These are phyloP conservation scores for Metschnikowia similis DNA, from an alignment of 805 yeast species.

Conservation along the genomic window DNA sequence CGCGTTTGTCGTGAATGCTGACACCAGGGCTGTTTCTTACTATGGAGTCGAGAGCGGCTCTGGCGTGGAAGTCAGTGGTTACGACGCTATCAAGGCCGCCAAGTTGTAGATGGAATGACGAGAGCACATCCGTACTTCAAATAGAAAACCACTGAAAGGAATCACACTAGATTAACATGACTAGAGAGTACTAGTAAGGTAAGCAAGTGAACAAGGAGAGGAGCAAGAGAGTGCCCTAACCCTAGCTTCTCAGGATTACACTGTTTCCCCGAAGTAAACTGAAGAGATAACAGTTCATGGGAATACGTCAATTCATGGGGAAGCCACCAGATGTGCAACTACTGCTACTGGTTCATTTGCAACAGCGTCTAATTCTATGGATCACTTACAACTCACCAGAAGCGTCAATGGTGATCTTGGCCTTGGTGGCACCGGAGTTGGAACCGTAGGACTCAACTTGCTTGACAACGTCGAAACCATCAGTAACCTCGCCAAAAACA, in stretches of 20 bases:
- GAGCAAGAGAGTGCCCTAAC: too few relatives aligned
- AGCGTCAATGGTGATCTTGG: constrained; percentile 58
- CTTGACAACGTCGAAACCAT: constrained; percentile 82
- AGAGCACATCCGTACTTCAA: too few relatives aligned
- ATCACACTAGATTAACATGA: too few relatives aligned
- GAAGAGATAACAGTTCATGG: too few relatives aligned
- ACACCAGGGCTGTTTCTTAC: constrained; percentile 40
- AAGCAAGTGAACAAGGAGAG: too few relatives aligned
- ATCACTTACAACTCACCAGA: constrained; percentile 52
- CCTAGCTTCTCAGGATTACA: too few relatives aligned
- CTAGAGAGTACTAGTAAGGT: too few relatives aligned
- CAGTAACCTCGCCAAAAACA: constrained; percentile 88
- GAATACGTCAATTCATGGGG: too few relatives aligned
- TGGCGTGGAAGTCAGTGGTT: constrained; percentile 33
- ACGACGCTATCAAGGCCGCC: constrained; percentile 34
- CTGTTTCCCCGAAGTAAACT: too few relatives aligned
- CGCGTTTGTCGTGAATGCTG: constrained; percentile 36
- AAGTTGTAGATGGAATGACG: constrained; percentile 22
- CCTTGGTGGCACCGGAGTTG: constrained; percentile 59
- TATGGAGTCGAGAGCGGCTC: constrained; percentile 31
- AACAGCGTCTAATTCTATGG: background rate
- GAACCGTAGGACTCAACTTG: constrained; percentile 76
- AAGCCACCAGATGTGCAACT: background rate
- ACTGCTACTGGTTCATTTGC: background rate
- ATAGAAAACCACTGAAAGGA: too few relatives aligned